Evolutionary conservation across 2,329 filamentous ascomycete species (phyloP).

Genomic region (Plectosphaerella sp.): DNA sequence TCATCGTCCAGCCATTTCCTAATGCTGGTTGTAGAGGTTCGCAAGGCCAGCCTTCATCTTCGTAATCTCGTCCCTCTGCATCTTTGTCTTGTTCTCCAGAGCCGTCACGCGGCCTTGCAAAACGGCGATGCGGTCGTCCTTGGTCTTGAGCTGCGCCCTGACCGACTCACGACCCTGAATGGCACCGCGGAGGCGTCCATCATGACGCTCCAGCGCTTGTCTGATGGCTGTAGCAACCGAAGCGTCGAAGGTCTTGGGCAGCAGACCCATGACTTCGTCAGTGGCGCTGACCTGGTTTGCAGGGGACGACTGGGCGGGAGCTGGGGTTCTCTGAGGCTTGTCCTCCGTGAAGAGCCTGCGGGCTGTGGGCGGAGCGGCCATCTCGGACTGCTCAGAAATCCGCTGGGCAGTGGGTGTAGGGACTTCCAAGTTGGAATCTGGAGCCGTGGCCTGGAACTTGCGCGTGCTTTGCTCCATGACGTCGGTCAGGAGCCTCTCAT

Average conservation of each 20-base stretch:
- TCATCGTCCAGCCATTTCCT: background rate
- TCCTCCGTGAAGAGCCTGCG: slow-evolving; percentile 28
- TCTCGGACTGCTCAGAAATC: slow-evolving; percentile 4
- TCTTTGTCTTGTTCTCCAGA: slow-evolving; percentile 31
- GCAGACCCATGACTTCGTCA: slow-evolving; percentile 43
- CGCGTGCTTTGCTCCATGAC: slow-evolving; percentile 29
- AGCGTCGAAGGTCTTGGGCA: slow-evolving; percentile 36
- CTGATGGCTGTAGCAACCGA: slow-evolving; percentile 31
- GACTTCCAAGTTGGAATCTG: no score
- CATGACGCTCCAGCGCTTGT: slow-evolving; percentile 47
- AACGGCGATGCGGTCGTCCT: slow-evolving; percentile 43
- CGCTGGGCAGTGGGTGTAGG: no score
- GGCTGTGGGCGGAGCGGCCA: slow-evolving; percentile 27
- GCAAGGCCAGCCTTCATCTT: slow-evolving; percentile 32
- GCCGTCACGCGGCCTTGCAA: slow-evolving; percentile 30
- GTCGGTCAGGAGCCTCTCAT: slow-evolving; percentile 29
- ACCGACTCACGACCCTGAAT: slow-evolving; percentile 62
- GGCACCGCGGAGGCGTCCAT: slow-evolving; percentile 56
- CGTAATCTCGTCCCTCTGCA: slow-evolving; percentile 26
- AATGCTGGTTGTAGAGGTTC: slow-evolving; percentile 22
- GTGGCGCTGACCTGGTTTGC: slow-evolving; percentile 30
- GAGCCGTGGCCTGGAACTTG: slow-evolving; percentile 8
- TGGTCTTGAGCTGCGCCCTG: slow-evolving; percentile 55
- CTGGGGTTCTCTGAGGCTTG: slow-evolving; percentile 17
- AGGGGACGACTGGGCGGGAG: background rate